Base-by-base conservation (phyloP, 192 early-diverging fungal genomes). In the Linnemannia elongata region DNA sequence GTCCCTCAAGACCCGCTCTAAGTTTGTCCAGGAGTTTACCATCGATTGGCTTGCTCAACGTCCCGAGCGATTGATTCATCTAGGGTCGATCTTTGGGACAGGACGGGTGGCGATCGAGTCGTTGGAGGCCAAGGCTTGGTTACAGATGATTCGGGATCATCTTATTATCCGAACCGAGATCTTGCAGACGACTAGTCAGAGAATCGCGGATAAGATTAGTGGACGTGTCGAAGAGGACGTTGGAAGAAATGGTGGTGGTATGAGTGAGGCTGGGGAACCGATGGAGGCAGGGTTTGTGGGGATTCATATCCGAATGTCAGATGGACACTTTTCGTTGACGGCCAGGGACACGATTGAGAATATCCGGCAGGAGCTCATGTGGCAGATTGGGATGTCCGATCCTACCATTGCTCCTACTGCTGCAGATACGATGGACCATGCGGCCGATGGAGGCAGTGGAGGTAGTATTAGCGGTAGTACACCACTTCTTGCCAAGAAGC, bases 31-130 rank as follows among this genome's bases (percentile, higher is more conserved):
- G 47, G 84, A 87, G 63, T 87, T 87, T 70, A 78, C 84, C 20
- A 76, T 93, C 41, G 85, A 89, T 4, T 88, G 89, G 54, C 42
- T 93, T 9, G 52, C 77, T 6, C 39, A 74, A 4, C 54, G 89
- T 12, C 85, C 88, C 4, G 90, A 93, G 39, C 69, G 77, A 27
- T n/a, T 93, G 55, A 83, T 91, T 6, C 77, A 88, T 33, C 88
- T 93, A 63, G 91, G 90, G 3, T 91, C 92, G 1, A 78, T 91
- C 18, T 91, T 90, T 76, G 88, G 89, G 20, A 82, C 89, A 9
- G 82, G 78, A 5, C 77, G 92, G 3, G 69, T 93, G 18, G 82
- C 83, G n/a, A 78, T 90, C 22, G 81, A 89, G n/a, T 69, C 83
- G 10, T 55, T 86, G 20, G 72, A 79, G 15, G 86, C 79, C 22